phyloP scores from a whole-genome alignment of 176 grass and related monocot species.

The Rhynchospora tenuis region DNA sequence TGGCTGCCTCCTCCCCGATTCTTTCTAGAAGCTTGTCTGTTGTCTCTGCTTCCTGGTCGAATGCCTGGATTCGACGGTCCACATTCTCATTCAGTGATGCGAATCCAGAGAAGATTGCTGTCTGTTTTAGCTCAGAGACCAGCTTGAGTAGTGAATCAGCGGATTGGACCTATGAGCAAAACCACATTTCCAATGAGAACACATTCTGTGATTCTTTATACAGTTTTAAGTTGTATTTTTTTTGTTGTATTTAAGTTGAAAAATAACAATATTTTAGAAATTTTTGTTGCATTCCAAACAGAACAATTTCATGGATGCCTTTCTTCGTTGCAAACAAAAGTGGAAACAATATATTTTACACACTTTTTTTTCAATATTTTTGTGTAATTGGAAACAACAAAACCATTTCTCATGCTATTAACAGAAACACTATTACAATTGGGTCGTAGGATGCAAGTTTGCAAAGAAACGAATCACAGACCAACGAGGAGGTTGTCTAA shows the following conservation, averaged over 20 bases:
- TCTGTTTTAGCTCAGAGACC: conserved; percentile 84
- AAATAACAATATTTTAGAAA: neutral
- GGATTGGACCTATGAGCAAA: conserved; percentile 59
- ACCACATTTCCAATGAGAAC: neutral
- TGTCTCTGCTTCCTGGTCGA: conserved; percentile 49
- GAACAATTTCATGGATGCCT: too few relatives aligned
- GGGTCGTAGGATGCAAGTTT: neutral
- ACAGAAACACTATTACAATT: neutral
- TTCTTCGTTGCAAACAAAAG: too few relatives aligned
- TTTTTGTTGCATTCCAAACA: neutral
- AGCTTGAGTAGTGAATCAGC: conserved; percentile 78
- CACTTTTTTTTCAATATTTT: neutral
- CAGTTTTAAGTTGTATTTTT: conserved; percentile 7
- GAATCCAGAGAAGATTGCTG: conserved; percentile 89
- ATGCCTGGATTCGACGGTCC: conserved; percentile 58
- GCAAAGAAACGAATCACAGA: neutral
- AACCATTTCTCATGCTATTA: neutral
- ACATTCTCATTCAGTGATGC: conserved; percentile 85
- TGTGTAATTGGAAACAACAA: neutral
- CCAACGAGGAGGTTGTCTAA: neutral
- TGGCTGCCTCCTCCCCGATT: conserved; percentile 74
- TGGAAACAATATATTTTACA: too few relatives aligned
- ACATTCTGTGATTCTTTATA: neutral
- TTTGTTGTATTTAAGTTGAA: neutral
- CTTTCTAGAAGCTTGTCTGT: conserved; percentile 78